Conservation (phyloP, 495 filamentous ascomycete species). For the Emericellopsis terricola region DNA sequence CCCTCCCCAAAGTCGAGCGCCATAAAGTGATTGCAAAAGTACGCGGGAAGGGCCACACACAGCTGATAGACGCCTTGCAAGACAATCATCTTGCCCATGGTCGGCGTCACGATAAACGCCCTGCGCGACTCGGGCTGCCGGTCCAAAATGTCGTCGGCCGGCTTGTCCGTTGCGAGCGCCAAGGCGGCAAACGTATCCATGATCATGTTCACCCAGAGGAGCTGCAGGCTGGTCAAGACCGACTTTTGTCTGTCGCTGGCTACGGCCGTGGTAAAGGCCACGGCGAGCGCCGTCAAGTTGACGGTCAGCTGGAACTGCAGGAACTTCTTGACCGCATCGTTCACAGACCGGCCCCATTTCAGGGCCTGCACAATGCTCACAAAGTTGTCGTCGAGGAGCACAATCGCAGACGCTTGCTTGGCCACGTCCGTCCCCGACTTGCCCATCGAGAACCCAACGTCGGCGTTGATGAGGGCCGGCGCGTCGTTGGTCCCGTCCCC, state of each 20-base stretch:
- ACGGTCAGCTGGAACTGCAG: conserved; percentile 79
- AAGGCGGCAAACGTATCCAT: conserved; percentile 88
- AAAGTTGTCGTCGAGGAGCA: conserved; percentile 87
- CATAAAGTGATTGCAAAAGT: conserved; percentile 34
- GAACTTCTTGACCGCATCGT: conserved; percentile 82
- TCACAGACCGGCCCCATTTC: conserved; percentile 80
- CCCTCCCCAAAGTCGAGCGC: conserved; percentile 5
- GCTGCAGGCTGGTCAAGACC: conserved; percentile 69
- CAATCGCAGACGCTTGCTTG: conserved; percentile 87
- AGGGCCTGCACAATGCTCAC: conserved; percentile 72
- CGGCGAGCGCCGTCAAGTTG: conserved; percentile 69
- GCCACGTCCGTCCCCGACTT: conserved; percentile 86
- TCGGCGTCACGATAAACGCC: conserved; percentile 57
- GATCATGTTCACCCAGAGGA: conserved; percentile 85
- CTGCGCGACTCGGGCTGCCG: conserved; percentile 67
- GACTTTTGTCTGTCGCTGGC: conserved; percentile 43
- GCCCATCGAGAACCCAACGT: conserved; percentile 92
- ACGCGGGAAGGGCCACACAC: conserved; percentile 55
- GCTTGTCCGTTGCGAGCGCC: conserved; percentile 71
- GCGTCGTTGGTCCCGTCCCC: conserved; percentile 87
- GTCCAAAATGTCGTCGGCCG: conserved; percentile 58
- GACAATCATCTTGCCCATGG: conserved; percentile 95
- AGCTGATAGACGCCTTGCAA: conserved; percentile 76
- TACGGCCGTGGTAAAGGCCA: conserved; percentile 72
- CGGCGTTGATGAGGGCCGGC: conserved; percentile 66